These are phyloP conservation scores for Lipomyces sp. DNA, from an alignment of 805 yeast genomes.

Conservation along the genomic window DNA sequence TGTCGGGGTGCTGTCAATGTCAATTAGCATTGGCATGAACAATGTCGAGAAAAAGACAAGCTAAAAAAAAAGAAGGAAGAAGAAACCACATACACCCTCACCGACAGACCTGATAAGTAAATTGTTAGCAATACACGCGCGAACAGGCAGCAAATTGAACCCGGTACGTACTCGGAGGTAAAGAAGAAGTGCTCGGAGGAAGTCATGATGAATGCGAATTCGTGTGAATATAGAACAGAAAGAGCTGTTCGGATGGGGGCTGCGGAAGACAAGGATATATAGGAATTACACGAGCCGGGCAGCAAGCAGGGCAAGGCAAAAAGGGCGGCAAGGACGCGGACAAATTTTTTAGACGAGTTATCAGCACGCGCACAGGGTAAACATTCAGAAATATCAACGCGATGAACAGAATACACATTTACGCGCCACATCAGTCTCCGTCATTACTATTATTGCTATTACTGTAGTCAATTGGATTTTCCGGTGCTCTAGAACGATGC, in stretches of 20 bases:
- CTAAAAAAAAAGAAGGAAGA: conserved; percentile 2
- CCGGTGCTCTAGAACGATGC: no score
- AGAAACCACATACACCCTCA: conserved; percentile 53
- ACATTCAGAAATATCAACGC: neutral
- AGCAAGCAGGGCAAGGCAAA: conserved; percentile 7
- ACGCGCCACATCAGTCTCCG: no score
- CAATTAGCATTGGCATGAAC: neutral
- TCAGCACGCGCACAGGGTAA: neutral
- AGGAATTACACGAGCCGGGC: neutral
- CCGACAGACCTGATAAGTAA: conserved; percentile 55
- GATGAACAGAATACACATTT: neutral
- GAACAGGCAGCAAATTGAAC: neutral
- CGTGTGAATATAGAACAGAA: conserved; percentile 3
- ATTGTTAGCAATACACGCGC: conserved; percentile 11
- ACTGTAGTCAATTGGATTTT: no score
- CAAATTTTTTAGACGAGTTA: neutral
- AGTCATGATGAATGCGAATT: conserved; percentile 40
- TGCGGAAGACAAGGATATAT: neutral
- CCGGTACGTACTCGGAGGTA: conserved; percentile 58
- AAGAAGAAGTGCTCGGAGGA: conserved; percentile 56
- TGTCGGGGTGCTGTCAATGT: conserved; percentile 49
- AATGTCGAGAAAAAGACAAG: neutral
- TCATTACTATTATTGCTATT: no score
- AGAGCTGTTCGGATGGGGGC: neutral
- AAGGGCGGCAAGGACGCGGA: conserved; percentile 2